Evolutionary conservation across 2,329 filamentous ascomycete genomes (phyloP).

Genomic region (Xylaria sp.): DNA sequence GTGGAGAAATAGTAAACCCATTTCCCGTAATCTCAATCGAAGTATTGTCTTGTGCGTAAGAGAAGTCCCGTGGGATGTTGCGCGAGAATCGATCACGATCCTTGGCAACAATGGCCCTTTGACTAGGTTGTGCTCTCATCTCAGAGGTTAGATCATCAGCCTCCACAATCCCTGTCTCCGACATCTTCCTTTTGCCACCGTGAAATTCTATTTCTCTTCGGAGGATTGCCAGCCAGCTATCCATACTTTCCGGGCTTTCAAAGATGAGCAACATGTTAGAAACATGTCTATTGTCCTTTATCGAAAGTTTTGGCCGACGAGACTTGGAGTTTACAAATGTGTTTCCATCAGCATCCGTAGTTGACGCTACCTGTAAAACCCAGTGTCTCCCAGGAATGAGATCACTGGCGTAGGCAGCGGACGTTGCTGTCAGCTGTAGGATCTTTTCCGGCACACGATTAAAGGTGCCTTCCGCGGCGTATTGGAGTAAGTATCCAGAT

Average conservation of each 20-base stretch:
- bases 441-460: conserved; percentile 80
- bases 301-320: conserved; percentile 71
- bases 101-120: conserved; percentile 59
- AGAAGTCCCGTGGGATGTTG: conserved; percentile 51
- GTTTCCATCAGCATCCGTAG: conserved; percentile 67
- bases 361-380: conserved; percentile 79
- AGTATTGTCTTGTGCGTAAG: conserved; percentile 47
- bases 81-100: conserved; percentile 60
- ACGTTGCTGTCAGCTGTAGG: conserved; percentile 76
- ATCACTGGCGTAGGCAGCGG: conserved; percentile 83
- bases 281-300: conserved; percentile 68
- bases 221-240: conserved; percentile 75
- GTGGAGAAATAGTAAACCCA: conserved; percentile 44
- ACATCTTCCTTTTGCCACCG: conserved; percentile 71
- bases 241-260: conserved; percentile 78
- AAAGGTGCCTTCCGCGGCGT: conserved; percentile 74
- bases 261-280: conserved; percentile 78
- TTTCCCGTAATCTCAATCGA: conserved; percentile 43
- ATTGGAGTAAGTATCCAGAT: conserved; percentile 79
- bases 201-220: conserved; percentile 75
- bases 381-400: conserved; percentile 82
- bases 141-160: conserved; percentile 51
- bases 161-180: conserved; percentile 67
- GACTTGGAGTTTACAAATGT: conserved; percentile 65
- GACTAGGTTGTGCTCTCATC: conserved; percentile 55